phyloP scores from a whole-genome alignment of 2,329 filamentous ascomycete genomes.

The Alternaria consortialis region DNA sequence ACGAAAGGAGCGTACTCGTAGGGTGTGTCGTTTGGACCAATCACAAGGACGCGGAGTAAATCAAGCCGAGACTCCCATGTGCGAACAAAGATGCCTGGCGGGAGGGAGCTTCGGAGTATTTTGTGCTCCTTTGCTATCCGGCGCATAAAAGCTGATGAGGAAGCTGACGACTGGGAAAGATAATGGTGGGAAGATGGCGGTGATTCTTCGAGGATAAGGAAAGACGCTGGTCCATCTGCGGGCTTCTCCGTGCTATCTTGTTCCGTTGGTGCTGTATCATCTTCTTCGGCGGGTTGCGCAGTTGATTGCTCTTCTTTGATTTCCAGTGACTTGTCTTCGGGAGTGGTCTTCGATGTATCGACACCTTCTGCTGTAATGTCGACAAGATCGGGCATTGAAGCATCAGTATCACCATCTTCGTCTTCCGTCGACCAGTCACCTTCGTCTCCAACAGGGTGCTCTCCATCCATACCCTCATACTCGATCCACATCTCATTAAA shows the following conservation, averaged over 20 bases:
- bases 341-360: constrained; percentile 49
- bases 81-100: constrained; percentile 65
- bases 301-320: constrained; percentile 33
- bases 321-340: constrained; percentile 37
- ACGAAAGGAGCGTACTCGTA: constrained; percentile 69
- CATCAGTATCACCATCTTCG: constrained; percentile 47
- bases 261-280: constrained; percentile 6
- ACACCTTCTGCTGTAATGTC: constrained; percentile 21
- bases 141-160: constrained; percentile 56
- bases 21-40: constrained; percentile 67
- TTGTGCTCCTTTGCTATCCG: constrained; percentile 66
- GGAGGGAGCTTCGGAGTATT: constrained; percentile 64
- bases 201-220: constrained; percentile 48
- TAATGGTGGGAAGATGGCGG: constrained; percentile 53
- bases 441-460: constrained; percentile 41
- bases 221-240: constrained; percentile 30
- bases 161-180: constrained; percentile 50
- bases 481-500: constrained; percentile 52
- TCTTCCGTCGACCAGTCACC: constrained; percentile 51
- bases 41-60: constrained; percentile 65
- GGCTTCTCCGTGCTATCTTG: constrained; percentile 18
- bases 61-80: constrained; percentile 68
- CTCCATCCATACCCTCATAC: constrained; percentile 49
- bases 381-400: constrained; percentile 43
- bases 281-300: constrained; percentile 6